Conservation (phyloP, 2,329 filamentous ascomycete genomes). For the Hypoxylon sp. region DNA sequence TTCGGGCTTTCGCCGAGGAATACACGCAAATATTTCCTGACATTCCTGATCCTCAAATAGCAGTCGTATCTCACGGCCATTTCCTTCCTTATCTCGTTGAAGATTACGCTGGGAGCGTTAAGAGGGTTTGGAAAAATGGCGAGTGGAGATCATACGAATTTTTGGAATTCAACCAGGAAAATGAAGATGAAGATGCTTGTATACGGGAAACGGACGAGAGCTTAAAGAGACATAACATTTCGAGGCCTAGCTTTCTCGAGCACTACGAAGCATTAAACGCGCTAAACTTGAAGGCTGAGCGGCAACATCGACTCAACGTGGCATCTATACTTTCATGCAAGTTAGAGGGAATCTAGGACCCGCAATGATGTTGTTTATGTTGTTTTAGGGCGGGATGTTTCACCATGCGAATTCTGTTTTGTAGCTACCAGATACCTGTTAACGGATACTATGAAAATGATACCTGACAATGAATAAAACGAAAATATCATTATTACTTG, state of each 20-base stretch:
- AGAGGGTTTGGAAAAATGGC: constrained; percentile 71
- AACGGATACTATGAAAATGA: too few relatives aligned
- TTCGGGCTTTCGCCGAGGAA: constrained; percentile 58
- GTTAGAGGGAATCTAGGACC: too few relatives aligned
- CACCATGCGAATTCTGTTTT: too few relatives aligned
- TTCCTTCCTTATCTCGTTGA: constrained; percentile 84
- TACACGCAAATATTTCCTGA: constrained; percentile 9
- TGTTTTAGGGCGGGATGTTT: too few relatives aligned
- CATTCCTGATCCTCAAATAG: constrained; percentile 69
- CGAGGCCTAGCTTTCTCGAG: too few relatives aligned
- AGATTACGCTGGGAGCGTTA: constrained; percentile 72
- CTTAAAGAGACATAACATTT: not conserved
- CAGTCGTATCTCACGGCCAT: constrained; percentile 82
- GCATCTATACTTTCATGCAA: too few relatives aligned
- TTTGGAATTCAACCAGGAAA: constrained; percentile 55
- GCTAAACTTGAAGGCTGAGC: too few relatives aligned
- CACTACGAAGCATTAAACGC: too few relatives aligned
- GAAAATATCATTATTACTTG: not conserved
- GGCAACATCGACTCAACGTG: too few relatives aligned
- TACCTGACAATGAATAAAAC: not conserved
- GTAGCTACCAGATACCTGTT: too few relatives aligned
- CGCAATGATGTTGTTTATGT: too few relatives aligned
- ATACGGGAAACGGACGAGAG: constrained; percentile 17
- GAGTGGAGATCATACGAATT: constrained; percentile 77
- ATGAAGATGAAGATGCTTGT: not conserved